Conservation (phyloP, 169 alveolate genomes). For the Babesia caballi region DNA sequence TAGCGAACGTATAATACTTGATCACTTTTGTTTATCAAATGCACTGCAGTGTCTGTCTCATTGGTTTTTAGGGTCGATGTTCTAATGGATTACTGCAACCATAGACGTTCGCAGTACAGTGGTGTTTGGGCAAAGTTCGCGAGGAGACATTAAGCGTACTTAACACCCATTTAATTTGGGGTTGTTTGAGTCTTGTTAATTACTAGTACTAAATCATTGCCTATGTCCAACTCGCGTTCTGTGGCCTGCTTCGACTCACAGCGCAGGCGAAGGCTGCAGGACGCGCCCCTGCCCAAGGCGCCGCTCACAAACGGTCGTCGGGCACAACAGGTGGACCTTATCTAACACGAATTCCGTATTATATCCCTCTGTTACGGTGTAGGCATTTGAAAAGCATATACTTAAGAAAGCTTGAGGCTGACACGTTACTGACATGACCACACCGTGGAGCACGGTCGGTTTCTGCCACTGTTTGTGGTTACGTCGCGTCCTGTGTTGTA, state of each 20-base stretch:
- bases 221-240: not conserved
- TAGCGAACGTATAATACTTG: too few species aligned
- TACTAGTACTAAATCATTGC: not conserved
- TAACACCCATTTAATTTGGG: not conserved
- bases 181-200: not conserved
- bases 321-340: too few species aligned
- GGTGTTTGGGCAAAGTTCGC: conserved; percentile 63
- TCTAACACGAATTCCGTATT: too few species aligned
- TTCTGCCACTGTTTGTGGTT: too few species aligned
- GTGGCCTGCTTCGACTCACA: not conserved
- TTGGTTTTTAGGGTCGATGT: conserved; percentile 70
- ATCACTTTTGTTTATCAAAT: too few species aligned
- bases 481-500: too few species aligned
- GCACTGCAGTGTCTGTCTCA: too few species aligned
- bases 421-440: too few species aligned
- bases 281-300: not conserved
- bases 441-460: too few species aligned
- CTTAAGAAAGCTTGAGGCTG: too few species aligned
- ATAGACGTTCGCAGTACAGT: conserved; percentile 64
- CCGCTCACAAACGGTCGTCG: not conserved
- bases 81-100: conserved; percentile 60
- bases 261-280: not conserved
- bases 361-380: too few species aligned
- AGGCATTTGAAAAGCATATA: too few species aligned
- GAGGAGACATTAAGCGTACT: conserved; percentile 19